A percentile compares a stretch with the other conserved stretches of the same genome.
phyloP scores from a whole-genome alignment of 352 stramenopile genomes.

The Pythium phragmiticola region DNA sequence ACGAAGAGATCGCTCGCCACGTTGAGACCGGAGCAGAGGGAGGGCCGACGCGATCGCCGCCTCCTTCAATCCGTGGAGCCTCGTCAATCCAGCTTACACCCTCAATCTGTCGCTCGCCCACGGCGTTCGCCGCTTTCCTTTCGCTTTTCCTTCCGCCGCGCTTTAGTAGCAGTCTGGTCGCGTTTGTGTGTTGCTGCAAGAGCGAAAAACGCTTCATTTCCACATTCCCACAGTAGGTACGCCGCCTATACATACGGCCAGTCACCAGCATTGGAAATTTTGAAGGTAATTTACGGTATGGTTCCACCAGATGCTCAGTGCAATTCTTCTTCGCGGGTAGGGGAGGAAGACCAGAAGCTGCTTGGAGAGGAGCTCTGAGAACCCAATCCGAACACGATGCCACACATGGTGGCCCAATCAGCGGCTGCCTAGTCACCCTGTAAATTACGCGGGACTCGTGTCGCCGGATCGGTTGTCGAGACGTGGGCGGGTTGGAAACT shows the following conservation, averaged over 20 bases:
- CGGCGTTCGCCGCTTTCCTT: no score
- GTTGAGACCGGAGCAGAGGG: no score
- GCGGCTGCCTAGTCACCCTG: not conserved
- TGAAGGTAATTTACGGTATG: not conserved
- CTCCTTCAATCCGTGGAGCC: no score
- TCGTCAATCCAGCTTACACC: no score
- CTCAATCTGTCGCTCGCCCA: no score
- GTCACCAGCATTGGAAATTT: not conserved
- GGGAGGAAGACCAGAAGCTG: slow-evolving; percentile 1
- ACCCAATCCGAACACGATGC: slow-evolving; percentile 4
- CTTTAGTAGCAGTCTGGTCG: no score
- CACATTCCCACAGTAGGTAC: slow-evolving; percentile 15
- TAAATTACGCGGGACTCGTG: slow-evolving; percentile 9
- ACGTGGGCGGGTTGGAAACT: slow-evolving; percentile 4
- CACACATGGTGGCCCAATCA: slow-evolving; percentile 10
- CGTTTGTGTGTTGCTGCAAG: no score
- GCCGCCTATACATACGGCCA: not conserved
- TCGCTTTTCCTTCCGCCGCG: no score
- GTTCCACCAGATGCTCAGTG: slow-evolving; percentile 3
- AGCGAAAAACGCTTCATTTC: no score
- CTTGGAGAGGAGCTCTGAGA: slow-evolving; percentile 11
- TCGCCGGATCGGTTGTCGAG: slow-evolving; percentile 7
- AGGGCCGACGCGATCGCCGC: no score
- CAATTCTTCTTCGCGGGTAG: slow-evolving; percentile 22
- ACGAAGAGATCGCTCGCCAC: not conserved